phyloP scores from a whole-genome alignment of 108 stramenopile species.

The Cyclotella cryptica region DNA sequence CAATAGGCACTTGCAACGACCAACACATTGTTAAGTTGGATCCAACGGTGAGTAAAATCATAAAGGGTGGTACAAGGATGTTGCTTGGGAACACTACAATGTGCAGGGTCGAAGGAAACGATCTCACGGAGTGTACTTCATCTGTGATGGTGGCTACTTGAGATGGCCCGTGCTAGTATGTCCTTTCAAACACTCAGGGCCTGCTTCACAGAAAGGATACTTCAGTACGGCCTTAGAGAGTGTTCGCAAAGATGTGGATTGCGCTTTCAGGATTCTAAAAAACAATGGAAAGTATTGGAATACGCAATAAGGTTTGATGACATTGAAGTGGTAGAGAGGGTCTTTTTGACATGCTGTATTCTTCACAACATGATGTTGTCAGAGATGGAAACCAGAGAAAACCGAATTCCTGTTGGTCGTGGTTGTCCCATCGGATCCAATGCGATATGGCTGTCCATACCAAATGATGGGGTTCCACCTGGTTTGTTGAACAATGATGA shows the following conservation, averaged over 20 bases:
- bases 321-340: too few relatives aligned
- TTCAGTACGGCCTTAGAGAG: constrained; percentile 44
- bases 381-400: too few relatives aligned
- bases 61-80: constrained; percentile 21
- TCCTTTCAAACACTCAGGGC: constrained; percentile 21
- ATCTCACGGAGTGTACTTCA: constrained; percentile 32
- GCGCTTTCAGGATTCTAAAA: constrained; percentile 56
- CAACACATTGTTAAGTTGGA: constrained; percentile 24
- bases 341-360: too few relatives aligned
- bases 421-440: too few relatives aligned
- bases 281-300: constrained; percentile 45
- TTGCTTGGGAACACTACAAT: constrained; percentile 19
- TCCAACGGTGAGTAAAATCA: constrained; percentile 5
- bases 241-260: constrained; percentile 64
- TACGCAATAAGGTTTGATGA: constrained; percentile 6
- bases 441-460: too few relatives aligned
- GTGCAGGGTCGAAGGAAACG: neutral
- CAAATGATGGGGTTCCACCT: too few relatives aligned
- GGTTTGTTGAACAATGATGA: too few relatives aligned
- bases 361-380: too few relatives aligned
- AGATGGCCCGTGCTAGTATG: constrained; percentile 49
- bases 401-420: too few relatives aligned
- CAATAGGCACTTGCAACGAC: constrained; percentile 33
- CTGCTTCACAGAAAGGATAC: constrained; percentile 6
- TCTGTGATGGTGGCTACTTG: constrained; percentile 60